Conservation (phyloP, 345 rosid genomes). For the Microthlaspi erraticum region DNA sequence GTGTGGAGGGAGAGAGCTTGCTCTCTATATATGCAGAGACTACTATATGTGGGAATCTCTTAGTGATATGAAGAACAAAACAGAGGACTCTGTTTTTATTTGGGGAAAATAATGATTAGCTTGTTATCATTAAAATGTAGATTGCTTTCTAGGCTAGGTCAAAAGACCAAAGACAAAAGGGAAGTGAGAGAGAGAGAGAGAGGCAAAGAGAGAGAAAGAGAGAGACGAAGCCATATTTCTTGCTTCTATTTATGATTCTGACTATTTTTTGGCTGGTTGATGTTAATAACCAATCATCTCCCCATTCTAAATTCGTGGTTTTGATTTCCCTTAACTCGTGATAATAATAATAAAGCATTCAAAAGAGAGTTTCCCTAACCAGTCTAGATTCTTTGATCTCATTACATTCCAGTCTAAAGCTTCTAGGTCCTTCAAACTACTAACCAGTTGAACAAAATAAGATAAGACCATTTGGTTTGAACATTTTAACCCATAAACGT, state of each 20-base stretch:
- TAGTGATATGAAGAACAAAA: constrained; percentile 7
- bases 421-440: constrained; percentile 1
- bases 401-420: constrained; percentile 10
- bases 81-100: constrained; percentile 27
- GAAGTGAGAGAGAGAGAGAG: background rate
- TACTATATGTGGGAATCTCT: background rate
- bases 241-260: constrained; percentile 33
- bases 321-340: background rate
- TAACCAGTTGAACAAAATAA: background rate
- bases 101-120: constrained; percentile 9
- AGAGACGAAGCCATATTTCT: constrained; percentile 31
- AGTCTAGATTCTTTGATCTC: constrained; percentile 6
- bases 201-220: background rate
- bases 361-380: background rate
- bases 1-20: no score
- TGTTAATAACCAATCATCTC: constrained; percentile 21
- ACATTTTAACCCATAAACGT: background rate
- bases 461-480: background rate
- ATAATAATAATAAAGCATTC: constrained; percentile 12
- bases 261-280: constrained; percentile 44
- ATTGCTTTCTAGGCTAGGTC: background rate
- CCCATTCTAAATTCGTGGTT: constrained; percentile 39
- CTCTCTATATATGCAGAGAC: no score
- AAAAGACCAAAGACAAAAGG: constrained; percentile 14
- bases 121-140: background rate